Conservation (phyloP, 768 basidiomycete genomes). For the Vararia minispora region DNA sequence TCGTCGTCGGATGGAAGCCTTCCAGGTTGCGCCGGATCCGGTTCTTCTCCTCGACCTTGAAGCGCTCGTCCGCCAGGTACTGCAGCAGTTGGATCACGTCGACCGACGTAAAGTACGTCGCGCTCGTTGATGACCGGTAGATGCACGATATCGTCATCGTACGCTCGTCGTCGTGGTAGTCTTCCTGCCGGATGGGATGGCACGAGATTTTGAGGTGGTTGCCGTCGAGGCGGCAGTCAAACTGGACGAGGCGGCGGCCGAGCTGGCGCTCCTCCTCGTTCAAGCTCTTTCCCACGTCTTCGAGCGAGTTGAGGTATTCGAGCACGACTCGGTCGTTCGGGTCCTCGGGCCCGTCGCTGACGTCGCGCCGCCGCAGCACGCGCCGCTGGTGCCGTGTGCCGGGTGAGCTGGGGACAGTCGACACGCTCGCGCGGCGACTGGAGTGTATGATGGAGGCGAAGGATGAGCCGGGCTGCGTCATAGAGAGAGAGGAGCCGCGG, state of each 20-base stretch:
- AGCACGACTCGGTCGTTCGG: constrained; percentile 43
- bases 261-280: constrained; percentile 49
- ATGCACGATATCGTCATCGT: constrained; percentile 93
- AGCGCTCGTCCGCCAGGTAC: constrained; percentile 59
- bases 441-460: background rate
- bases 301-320: constrained; percentile 46
- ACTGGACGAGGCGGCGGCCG: constrained; percentile 80
- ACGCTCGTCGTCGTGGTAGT: constrained; percentile 59
- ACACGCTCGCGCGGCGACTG: background rate
- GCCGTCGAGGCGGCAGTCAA: constrained; percentile 69
- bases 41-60: constrained; percentile 95
- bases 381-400: background rate
- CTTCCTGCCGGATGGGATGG: constrained; percentile 59
- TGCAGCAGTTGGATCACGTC: constrained; percentile 93
- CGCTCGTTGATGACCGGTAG: constrained; percentile 63
- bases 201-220: constrained; percentile 69
- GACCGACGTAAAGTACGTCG: constrained; percentile 88
- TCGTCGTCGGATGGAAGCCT: constrained; percentile 81
- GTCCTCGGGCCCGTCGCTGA: constrained; percentile 26
- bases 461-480: too few relatives aligned
- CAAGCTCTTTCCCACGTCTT: constrained; percentile 47
- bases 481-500: too few relatives aligned
- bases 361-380: constrained; percentile 14
- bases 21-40: constrained; percentile 91
- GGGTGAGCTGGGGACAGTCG: background rate